Conservation (phyloP, 768 basidiomycete genomes). For the Austroboletus eburneus region DNA sequence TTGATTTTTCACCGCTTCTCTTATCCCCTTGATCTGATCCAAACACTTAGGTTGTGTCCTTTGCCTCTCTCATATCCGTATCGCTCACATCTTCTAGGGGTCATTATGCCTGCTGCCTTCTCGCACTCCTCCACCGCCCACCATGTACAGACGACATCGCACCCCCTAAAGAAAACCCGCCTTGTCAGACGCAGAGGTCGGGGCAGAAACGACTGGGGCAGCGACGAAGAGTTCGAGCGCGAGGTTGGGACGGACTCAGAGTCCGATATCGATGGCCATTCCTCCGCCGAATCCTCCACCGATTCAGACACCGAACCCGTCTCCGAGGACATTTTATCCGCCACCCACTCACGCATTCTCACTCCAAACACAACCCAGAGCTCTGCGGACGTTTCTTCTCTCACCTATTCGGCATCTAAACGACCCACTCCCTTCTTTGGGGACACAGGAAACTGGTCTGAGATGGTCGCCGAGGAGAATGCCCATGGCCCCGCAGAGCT, state of each 20-base stretch:
- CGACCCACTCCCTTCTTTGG: constrained; percentile 49
- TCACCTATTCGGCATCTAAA: constrained; percentile 22
- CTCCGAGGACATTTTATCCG: constrained; percentile 56
- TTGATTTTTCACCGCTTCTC: too few relatives aligned
- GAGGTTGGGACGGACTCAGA: constrained; percentile 71
- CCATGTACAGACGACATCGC: constrained; percentile 26
- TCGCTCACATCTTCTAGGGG: constrained; percentile 7
- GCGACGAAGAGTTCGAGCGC: constrained; percentile 76
- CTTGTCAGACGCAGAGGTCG: constrained; percentile 60
- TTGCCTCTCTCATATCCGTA: too few relatives aligned
- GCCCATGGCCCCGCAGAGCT: constrained; percentile 61
- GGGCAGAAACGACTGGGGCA: constrained; percentile 53
- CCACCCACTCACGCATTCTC: constrained; percentile 48
- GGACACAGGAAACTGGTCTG: constrained; percentile 63
- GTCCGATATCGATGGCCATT: constrained; percentile 54
- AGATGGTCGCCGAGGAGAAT: constrained; percentile 77
- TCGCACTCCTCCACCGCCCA: constrained; percentile 16
- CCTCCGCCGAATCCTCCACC: constrained; percentile 54
- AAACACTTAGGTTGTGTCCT: too few relatives aligned
- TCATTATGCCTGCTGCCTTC: constrained; percentile 48
- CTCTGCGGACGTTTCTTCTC: constrained; percentile 39
- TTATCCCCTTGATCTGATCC: too few relatives aligned
- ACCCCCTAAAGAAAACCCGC: constrained; percentile 38
- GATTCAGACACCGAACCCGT: constrained; percentile 72
- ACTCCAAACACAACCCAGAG: constrained; percentile 70